Base-by-base conservation (phyloP, 202 grass and related monocot genomes). In the Elaeis oleifera region DNA sequence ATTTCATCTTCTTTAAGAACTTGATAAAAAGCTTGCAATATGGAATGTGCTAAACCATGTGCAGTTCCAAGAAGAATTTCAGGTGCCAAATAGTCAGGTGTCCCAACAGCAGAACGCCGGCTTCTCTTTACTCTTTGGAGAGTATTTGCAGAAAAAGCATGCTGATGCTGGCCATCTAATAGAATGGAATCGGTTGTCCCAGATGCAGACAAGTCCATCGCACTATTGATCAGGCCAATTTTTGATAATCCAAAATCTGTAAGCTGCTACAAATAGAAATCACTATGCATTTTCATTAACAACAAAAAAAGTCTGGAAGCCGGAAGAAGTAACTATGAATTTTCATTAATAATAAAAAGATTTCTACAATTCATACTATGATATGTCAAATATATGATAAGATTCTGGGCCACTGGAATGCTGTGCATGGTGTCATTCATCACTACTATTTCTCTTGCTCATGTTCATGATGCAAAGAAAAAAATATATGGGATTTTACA, bases 241-340 rank as follows among this genome's bases (percentile, higher is more conserved):
- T 78, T 78, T n/a, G 75, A 78, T 28, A 78, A 51, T 22, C 75
- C 75, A 64, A 78, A 78, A 57, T 78, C 75, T 55, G 75, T 78
- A 62, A 78, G 53, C 75, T 78, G 74, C 25, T 51, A 64, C 22
- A 64, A 50, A 20, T 50, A 50, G 23, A 39, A 50, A 21, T 64
- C 16, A 64, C 6, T 14, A 63, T 64, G 14, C 22, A 59, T 29
- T 49, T n/a, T 65, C 5, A 16, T 20, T 53, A 53, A 68, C 48
- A 28, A 56, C n/a, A 18, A 68, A 52, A 68, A 56, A 17, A 44
- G 64, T 78, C 75, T 55, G 75, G 71, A 62, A 78, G 53, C 75
- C 71, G 74, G 44, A 51, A 64, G 16, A 39, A 50, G 48, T 51
- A 2, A 64, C 17, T 21, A 63, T 51, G 14, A 6, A 59, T 29